phyloP scores from a whole-genome alignment of 2,329 filamentous ascomycete genomes.

The Lecanicillium sp. region DNA sequence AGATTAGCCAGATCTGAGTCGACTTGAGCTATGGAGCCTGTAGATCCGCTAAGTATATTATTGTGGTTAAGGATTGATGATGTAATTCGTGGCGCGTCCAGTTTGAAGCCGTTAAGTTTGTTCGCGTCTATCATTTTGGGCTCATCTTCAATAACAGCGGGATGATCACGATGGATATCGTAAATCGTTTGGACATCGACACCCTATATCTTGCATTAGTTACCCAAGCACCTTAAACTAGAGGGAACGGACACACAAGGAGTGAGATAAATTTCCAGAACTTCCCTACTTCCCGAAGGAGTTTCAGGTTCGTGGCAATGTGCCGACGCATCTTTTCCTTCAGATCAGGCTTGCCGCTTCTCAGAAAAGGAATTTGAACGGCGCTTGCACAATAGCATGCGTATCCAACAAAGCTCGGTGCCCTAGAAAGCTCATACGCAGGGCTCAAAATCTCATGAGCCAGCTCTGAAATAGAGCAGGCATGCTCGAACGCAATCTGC shows the following conservation, averaged over 20 bases:
- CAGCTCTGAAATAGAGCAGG: conserved; percentile 10
- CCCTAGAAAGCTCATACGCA: not conserved
- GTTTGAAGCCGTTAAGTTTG: not conserved
- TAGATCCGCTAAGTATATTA: not conserved
- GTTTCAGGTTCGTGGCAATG: conserved; percentile 12
- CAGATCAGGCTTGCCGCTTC: conserved; percentile 11
- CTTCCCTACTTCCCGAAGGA: conserved; percentile 9
- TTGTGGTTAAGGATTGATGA: not conserved
- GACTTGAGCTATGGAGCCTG: not conserved
- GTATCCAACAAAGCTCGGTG: conserved; percentile 14
- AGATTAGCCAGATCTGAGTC: not conserved
- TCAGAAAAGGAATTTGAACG: conserved; percentile 16
- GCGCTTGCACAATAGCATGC: conserved; percentile 15
- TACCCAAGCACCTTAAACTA: not conserved
- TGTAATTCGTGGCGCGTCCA: not conserved
- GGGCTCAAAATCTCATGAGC: conserved; percentile 1
- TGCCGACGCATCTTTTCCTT: conserved; percentile 10
- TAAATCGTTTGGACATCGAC: not conserved
- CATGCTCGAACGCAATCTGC: conserved; percentile 14
- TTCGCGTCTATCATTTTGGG: not conserved
- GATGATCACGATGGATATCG: not conserved
- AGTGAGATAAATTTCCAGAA: conserved; percentile 13
- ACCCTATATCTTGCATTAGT: not conserved
- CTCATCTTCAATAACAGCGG: not conserved
- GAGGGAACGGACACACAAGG: not conserved